These are phyloP conservation scores for Penicillium palitans DNA, from an alignment of 2,329 filamentous ascomycete species.

Conservation along the genomic window DNA sequence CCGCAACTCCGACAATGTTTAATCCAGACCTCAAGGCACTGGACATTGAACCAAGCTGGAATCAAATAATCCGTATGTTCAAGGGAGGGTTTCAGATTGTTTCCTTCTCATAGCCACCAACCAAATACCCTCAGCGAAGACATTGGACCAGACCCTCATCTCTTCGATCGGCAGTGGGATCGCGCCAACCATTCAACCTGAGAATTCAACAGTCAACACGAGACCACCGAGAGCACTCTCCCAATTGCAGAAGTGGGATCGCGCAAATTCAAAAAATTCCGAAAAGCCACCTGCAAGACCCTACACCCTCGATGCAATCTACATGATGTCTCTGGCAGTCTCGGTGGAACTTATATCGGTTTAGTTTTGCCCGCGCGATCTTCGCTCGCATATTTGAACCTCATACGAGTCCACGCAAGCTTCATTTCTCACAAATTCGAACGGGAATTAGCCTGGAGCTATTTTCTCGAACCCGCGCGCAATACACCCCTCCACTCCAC, in stretches of 20 bases:
- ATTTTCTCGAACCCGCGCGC: background rate
- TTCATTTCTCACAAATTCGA: background rate
- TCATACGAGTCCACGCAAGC: background rate
- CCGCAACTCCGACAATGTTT: conserved; percentile 11
- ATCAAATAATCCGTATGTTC: background rate
- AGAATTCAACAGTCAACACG: conserved; percentile 3
- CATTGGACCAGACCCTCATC: background rate
- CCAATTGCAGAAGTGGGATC: background rate
- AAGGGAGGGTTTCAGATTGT: background rate
- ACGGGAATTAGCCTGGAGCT: background rate
- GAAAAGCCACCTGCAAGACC: background rate
- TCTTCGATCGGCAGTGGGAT: conserved; percentile 6
- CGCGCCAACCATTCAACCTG: conserved; percentile 1
- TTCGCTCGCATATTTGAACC: conserved; percentile 15
- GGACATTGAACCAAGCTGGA: background rate
- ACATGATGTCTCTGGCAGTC: conserved; percentile 20
- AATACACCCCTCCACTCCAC: background rate
- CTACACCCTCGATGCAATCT: conserved; percentile 3
- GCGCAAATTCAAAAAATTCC: background rate
- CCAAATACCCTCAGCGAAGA: background rate
- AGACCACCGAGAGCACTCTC: background rate
- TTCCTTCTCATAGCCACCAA: background rate
- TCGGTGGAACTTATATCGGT: conserved; percentile 16
- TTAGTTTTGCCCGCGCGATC: conserved; percentile 19
- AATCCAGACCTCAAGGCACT: background rate